Base-by-base conservation (phyloP, 768 basidiomycete species). In the Phallus indusiatus region DNA sequence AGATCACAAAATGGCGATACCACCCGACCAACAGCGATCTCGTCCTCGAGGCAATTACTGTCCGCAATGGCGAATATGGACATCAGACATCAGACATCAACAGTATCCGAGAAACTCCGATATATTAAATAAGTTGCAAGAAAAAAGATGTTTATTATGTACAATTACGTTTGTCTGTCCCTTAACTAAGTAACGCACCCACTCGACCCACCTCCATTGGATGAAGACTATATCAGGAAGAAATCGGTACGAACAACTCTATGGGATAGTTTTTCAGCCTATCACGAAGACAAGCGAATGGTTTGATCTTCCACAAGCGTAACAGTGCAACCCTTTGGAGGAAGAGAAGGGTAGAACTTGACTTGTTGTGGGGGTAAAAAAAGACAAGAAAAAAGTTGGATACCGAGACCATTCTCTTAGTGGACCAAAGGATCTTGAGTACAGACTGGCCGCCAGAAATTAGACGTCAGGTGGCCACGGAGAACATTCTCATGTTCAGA, bases 221-320 rank as follows among this genome's bases (percentile, higher is more conserved):
- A 56, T n/a, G 42, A 57, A 57, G 46, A 35, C 22, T 4, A 34
- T 34, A 20, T 14, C 24, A 48, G 35, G 36, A 62, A 62, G 63
- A 53, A 55, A 60, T 62, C 53, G 64, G 47, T 63, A 65, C 54
- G 63, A 67, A 72, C 75, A 74, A 76, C 73, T 75, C 75, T 71
- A 69, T 71, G 58, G 64, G 57, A 63, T 20, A 59, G 60, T 58
- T 47, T 60, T 56, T 28, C 28, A 28, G 7, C 28, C 28, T 28
- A 28, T 28, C 28, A 28, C 28, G 28, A 64, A 57, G 58, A 60
- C 47, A 59, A 51, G 49, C 17, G 21, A 65, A 67, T 59, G 64
- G 61, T 62, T 76, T 65, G 69, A 65, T 78, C 73, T 78, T 71
- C 76, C 76, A 78, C 74, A 73, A 70, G 71, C 73, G 76, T 78